Base-by-base conservation (phyloP, 306 rosid genomes). In the Luffa acutangula region DNA sequence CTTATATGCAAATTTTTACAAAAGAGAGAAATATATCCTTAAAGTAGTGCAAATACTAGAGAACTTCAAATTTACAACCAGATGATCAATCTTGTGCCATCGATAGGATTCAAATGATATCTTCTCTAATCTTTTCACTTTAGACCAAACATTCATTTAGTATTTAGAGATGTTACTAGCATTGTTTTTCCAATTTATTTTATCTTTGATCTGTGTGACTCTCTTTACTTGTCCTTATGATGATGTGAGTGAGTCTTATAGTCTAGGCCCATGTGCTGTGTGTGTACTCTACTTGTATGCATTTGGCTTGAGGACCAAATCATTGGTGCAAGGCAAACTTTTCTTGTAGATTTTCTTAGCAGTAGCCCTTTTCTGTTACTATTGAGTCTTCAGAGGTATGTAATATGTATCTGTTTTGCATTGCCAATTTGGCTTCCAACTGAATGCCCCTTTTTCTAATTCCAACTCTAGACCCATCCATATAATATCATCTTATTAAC, bases 401-500 rank as follows among this genome's bases (percentile, higher is more conserved):
- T 69, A 69, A 34, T 42, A 69, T 69, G 75, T 69, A 69, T 69
- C 54, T 69, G 75, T 42, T 69, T 69, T 69, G 75, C 15, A 69
- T 69, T 42, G 53, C 75, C 53, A 69, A 42, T 69, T 69, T 69
- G 53, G 75, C 75, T 69, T 41, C 75, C 75, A 42, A 69, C 53
- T 69, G 8, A 69, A 69, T 20, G 7, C 36, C 75, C 36, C 53
- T 69, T 69, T 69, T 69, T 42, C 75, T 69, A 69, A n/a, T 69
- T 42, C 75, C 53, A 42, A n/a, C 74, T 41, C 59, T 73, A 73
- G 77, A 73, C 14, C 77, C 77, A 13, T 49, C 77, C 77, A 49
- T 73, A 33, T 73, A 48, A 73, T 73, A 48, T 51, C 77, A 73
- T 46, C 59, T 48, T 73, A 73, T 49, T 73, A 73, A 73, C 77